Evolutionary conservation across 768 basidiomycete species (phyloP).

Genomic region (Tylopilus balloui): DNA sequence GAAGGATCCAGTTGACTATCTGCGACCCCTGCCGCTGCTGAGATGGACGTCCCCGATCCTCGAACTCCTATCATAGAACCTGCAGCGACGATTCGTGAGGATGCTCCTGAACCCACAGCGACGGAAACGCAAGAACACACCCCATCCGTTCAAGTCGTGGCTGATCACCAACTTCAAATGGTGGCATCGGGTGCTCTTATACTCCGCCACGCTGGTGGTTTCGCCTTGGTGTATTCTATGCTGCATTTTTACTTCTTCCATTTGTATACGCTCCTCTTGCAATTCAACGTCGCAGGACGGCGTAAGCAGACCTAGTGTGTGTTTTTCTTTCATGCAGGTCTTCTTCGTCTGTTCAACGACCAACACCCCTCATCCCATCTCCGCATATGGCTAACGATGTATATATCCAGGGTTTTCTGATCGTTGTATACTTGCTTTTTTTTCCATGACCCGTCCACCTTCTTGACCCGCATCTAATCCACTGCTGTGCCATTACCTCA

Average conservation of each 20-base stretch:
- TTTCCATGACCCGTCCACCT: constrained; percentile 6
- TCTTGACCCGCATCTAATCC: constrained; percentile 32
- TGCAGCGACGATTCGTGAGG: constrained; percentile 18
- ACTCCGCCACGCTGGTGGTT: constrained; percentile 34
- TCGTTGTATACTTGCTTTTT: constrained; percentile 27
- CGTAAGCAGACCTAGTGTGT: constrained; percentile 28
- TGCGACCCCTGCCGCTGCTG: constrained; percentile 17
- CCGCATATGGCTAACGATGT: constrained; percentile 28
- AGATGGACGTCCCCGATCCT: constrained; percentile 14
- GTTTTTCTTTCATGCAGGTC: constrained; percentile 2
- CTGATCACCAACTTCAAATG: constrained; percentile 23
- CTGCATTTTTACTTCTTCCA: constrained; percentile 42
- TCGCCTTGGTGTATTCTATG: constrained; percentile 37
- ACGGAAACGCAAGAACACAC: constrained; percentile 22
- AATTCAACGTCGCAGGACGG: constrained; percentile 30
- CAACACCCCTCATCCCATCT: constrained; percentile 2
- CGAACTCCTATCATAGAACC: constrained; percentile 26
- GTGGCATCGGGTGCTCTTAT: constrained; percentile 22
- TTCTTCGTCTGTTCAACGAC: constrained; percentile 5
- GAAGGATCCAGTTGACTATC: constrained; percentile 32
- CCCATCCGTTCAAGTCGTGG: constrained; percentile 15
- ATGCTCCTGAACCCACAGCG: constrained; percentile 15
- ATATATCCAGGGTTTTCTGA: constrained; percentile 27
- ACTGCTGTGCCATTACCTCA: constrained; percentile 20
- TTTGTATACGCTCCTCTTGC: constrained; percentile 40